Evolutionary conservation across 2,329 filamentous ascomycete species (phyloP), one percentile per base, ranked within the genome.

Genomic region (Diaporthe ilicicola): DNA sequence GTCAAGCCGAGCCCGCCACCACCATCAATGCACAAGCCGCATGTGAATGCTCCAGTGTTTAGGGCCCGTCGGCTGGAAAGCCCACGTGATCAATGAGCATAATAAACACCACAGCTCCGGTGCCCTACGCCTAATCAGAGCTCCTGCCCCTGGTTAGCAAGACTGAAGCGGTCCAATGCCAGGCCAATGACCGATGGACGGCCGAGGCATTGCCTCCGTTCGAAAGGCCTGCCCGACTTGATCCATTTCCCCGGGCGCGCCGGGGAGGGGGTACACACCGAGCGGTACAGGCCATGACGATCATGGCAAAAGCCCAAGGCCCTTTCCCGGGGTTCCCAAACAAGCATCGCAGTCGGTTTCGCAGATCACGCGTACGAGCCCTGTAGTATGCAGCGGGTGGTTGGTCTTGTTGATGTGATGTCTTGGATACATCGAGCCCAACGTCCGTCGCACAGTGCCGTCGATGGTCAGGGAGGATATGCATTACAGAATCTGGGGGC

Each of bases 381-480:
- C 44, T 19, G 44, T 29, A 50, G 59, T 50, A 19, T 29, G 24
- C 29, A 50, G 59, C 59, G 44, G 27, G 24, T 44, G 39, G 27
- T 17, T 27, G 39, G 19, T 34, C 29, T 62, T 22, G 19, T 22
- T 24, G 44, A 64, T 50, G 29, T 37, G 59, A 64, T 50, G 59
- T 64, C 44, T 37, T 44, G 15, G n/a, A 27, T 64, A 64, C 59
- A 24, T 64, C 13, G n/a, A 48, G 44, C 13, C 27, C 29, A 64
- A 50, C 59, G 59, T 64, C 59, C 44, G 29, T 50, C 59, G 59
- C 59, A 64, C 59, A 64, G 59, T 64, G 59, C 44, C 29, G 42
- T 12, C 44, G 42, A 27, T 50, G 59, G 12, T 48, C 59, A 50
- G 59, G 42, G 59, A 64, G 59, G 29, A 9, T 19, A 12, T 64